Base-by-base conservation (phyloP, 169 alveolate genomes). In the Cryptosporidium xiaoi region DNA sequence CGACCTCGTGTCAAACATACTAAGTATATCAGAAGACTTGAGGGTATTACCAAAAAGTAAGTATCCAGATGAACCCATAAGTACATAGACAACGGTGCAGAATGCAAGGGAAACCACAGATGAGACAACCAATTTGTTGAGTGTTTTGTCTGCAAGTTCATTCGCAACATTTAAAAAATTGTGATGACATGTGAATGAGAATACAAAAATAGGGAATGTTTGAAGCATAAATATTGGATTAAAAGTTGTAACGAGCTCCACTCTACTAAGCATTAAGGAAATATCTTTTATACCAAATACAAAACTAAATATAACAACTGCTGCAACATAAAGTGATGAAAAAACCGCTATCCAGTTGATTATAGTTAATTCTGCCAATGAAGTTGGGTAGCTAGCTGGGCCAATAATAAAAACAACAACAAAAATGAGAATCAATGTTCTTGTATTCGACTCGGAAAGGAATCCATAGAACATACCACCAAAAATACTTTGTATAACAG, bases 271-370 rank as follows among this genome's bases (percentile, higher is more conserved):
- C 71, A 77, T 60, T 13, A 62, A 12, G 15, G 77, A 31, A 27
- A 77, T 20, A 12, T 77, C 77, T 18, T 64, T 40, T 36, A 62
- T 33, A 8, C 71, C 77, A 20, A 62, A n/a, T 6, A 77, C 24
- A 53, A 77, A 77, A 31, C 77, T 60, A 62, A 60, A 77, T 1
- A 77, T 77, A 36, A 77, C 87, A 46, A 77, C 87, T 3, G 71
- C 48, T 55, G 71, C 87, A 34, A 77, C 87, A 40, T 60, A 77
- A 20, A 77, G 71, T 6, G 87, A 77, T 3, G 87, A 77, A 77
- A 77, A 77, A 6, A 77, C 87, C n/a, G 87, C 87, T 24, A 77
- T 77, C 87, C 87, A 77, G 36, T 77, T 77, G 15, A 77, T 77
- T 10, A 77, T 60, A 2, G 69, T 77, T n/a, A 77, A 62, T 46